Base-by-base conservation (phyloP, 2,329 filamentous ascomycete genomes). In the Diaporthe nobilis region DNA sequence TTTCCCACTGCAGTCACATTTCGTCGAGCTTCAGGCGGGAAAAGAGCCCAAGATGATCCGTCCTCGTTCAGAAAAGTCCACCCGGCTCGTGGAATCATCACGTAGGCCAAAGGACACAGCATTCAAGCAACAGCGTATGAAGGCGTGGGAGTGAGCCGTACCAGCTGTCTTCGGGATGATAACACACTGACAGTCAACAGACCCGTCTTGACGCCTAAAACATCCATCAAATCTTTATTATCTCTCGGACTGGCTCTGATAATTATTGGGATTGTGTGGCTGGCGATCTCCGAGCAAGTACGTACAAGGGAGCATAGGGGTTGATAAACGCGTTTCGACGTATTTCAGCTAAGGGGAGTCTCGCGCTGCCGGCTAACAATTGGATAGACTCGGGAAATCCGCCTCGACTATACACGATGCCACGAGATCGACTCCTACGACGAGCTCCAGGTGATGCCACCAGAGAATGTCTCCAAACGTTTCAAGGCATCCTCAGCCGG, bases 401-500 rank as follows among this genome's bases (percentile, higher is more conserved):
- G 6, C 12, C 22, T 60, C 22, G 34, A 60, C 22, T 60, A 60
- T 17, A 60, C 57, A 25, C 20, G 22, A 42, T 60, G 57, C 34
- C 57, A 60, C 57, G 57, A 60, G 34, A 60, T 42, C 37, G 57
- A 60, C 3, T 39, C 57, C 9, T 60, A 39, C 22, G 57, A 60
- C 34, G 57, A 60, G 4, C 57, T 60, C 7, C 34, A 60, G 22
- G 57, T 60, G 12, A 60, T 60, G 57, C 57, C 57, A n/a, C 57
- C 57, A 15, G 57, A 60, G 22, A 39, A 60, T 25, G 57, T 60
- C 10, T 60, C 34, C 9, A 60, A 42, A 39, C 31, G 34, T 9
- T 60, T 60, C 57, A 39, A 60, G 15, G 57, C 57, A 22, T 60
- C 57, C 5, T 60, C 57, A 42, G 57, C 57, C 34, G 57, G 57